A percentile compares a stretch with the other conserved stretches of the same genome.
Conservation (phyloP, 148 eudicot genomes). For the Rhododendron williamsianum region DNA sequence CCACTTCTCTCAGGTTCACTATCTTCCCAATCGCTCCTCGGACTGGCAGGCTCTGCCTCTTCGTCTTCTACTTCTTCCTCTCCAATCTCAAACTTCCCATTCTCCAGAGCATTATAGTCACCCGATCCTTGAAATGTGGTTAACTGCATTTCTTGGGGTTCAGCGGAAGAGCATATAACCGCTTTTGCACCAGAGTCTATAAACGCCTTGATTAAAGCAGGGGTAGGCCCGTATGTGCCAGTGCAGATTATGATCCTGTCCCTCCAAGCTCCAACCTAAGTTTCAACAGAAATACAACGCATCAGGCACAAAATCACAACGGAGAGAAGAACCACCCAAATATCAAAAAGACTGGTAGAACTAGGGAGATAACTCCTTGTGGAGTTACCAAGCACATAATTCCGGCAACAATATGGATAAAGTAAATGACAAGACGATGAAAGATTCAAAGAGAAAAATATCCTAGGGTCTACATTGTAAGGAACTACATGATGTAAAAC, state of each 20-base stretch:
- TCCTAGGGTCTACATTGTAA: neutral
- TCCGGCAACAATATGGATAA: neutral
- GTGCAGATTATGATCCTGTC: slow-evolving; percentile 84
- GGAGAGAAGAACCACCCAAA: neutral
- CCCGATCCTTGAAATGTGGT: slow-evolving; percentile 66
- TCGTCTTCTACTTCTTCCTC: slow-evolving; percentile 81
- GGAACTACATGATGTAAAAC: neutral
- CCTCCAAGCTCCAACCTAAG: slow-evolving; percentile 95
- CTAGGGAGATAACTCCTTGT: neutral
- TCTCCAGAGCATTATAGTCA: slow-evolving; percentile 53
- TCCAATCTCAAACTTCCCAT: slow-evolving; percentile 89
- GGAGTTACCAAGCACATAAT: neutral
- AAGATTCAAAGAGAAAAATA: neutral
- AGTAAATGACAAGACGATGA: neutral
- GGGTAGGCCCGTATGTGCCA: slow-evolving; percentile 58
- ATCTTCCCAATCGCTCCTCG: slow-evolving; percentile 95
- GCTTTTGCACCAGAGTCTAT: slow-evolving; percentile 95
- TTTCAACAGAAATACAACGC: neutral
- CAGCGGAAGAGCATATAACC: slow-evolving; percentile 73
- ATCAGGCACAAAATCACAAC: neutral
- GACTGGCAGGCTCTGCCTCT: slow-evolving; percentile 58
- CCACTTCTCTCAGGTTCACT: slow-evolving; percentile 62
- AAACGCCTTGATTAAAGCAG: slow-evolving; percentile 67
- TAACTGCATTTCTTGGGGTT: slow-evolving; percentile 68
- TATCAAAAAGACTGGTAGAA: no score